Conservation (phyloP, 306 rosid genomes). For the Citrullus mucosospermus region DNA sequence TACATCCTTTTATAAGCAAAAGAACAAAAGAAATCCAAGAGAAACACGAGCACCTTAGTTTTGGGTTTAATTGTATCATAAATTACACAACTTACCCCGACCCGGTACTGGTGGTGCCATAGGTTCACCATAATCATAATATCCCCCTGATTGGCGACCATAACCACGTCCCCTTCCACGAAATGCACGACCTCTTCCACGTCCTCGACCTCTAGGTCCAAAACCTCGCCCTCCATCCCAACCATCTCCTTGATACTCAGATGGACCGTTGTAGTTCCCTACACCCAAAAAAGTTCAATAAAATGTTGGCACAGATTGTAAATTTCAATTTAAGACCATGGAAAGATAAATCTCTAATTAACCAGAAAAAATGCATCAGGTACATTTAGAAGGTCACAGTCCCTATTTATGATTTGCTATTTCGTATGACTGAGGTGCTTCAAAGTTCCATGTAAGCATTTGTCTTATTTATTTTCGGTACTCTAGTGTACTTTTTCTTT, state of each 20-base stretch:
- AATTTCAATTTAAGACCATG: neutral
- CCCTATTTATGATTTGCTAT: neutral
- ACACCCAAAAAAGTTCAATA: neutral
- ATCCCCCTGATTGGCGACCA: slow-evolving; percentile 37
- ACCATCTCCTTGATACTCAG: slow-evolving; percentile 57
- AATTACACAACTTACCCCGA: slow-evolving; percentile 37
- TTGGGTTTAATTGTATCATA: neutral
- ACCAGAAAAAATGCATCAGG: neutral
- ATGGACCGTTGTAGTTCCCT: slow-evolving; percentile 59
- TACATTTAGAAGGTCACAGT: neutral
- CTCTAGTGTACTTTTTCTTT: neutral
- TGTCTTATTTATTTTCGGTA: neutral
- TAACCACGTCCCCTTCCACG: slow-evolving; percentile 55
- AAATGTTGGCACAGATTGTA: neutral
- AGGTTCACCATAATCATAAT: slow-evolving; percentile 51
- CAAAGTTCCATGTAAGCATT: neutral
- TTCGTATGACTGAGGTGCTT: neutral
- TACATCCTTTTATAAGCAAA: neutral
- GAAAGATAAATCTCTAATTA: neutral
- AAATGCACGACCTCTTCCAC: slow-evolving; percentile 39
- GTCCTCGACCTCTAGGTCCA: slow-evolving; percentile 74
- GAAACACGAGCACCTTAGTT: neutral
- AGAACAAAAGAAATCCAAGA: neutral
- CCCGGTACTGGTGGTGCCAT: slow-evolving; percentile 49
- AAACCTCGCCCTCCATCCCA: slow-evolving; percentile 68